Percentiles rank a stretch among this genome's conserved stretches.
These are phyloP conservation scores for Straminergon stramineum DNA, from an alignment of 225 moss, liverwort and hornwort genomes.

Conservation along the genomic window DNA sequence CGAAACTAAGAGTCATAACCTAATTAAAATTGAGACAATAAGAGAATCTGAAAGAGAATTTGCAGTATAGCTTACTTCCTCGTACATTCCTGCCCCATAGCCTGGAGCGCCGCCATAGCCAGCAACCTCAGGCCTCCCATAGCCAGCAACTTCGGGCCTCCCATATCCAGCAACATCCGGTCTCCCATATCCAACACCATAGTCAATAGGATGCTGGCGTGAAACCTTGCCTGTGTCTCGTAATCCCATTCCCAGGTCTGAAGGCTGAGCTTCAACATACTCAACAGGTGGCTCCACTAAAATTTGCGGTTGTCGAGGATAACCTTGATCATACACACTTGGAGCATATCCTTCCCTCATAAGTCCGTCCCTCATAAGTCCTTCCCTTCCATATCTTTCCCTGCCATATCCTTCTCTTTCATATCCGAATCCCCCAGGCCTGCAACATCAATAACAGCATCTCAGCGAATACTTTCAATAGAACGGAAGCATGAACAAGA, in stretches of 20 bases:
- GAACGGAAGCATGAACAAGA: neutral
- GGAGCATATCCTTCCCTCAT: neutral
- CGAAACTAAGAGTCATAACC: neutral
- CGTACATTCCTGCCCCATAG: neutral
- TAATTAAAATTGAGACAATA: neutral
- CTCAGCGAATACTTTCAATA: neutral
- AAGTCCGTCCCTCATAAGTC: neutral
- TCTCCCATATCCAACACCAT: constrained; percentile 7
- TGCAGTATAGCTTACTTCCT: neutral
- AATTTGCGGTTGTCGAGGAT: neutral
- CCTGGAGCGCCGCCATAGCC: neutral
- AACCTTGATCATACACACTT: constrained; percentile 4
- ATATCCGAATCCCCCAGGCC: neutral
- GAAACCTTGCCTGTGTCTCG: neutral
- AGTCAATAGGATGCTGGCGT: neutral
- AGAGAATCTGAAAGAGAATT: neutral
- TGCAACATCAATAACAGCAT: neutral
- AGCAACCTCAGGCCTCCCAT: neutral
- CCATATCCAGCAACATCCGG: constrained; percentile 6
- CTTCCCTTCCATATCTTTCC: neutral
- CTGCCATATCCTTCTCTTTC: neutral
- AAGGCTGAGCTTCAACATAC: neutral
- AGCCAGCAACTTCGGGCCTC: neutral
- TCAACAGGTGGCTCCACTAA: neutral
- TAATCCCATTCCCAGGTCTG: constrained; percentile 35